Percentiles rank a stretch among this genome's conserved stretches.
phyloP scores from a whole-genome alignment of 2,329 filamentous ascomycete genomes.

The Trichoderma hamatum region DNA sequence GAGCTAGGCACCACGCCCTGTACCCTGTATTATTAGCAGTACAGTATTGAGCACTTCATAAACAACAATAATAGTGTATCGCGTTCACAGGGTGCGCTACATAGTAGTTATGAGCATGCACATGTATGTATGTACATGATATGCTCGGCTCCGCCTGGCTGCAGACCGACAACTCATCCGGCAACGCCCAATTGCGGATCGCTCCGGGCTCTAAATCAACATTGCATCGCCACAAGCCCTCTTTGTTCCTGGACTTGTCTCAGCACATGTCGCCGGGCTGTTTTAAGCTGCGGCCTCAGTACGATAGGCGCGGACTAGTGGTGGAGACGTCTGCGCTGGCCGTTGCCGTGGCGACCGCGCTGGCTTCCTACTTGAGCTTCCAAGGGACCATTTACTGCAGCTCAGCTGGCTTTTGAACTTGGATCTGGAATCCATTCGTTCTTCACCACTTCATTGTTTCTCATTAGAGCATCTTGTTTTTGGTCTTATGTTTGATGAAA shows the following conservation, averaged over 20 bases:
- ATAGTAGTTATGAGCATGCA: not conserved
- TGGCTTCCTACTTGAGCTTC: constrained; percentile 36
- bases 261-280: not conserved
- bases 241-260: constrained; percentile 26
- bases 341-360: constrained; percentile 41
- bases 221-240: constrained; percentile 14
- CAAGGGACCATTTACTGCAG: constrained; percentile 32
- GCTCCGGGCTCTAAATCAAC: constrained; percentile 4
- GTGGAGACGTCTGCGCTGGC: constrained; percentile 20
- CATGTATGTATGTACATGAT: not conserved
- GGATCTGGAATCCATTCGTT: constrained; percentile 31
- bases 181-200: constrained; percentile 14
- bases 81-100: not conserved
- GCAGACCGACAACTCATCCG: constrained; percentile 12
- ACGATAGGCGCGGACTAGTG: constrained; percentile 17
- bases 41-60: not conserved
- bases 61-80: not conserved
- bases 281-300: constrained; percentile 4
- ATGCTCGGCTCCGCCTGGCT: not conserved
- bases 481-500: constrained; percentile 56
- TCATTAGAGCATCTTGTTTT: constrained; percentile 21
- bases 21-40: not conserved
- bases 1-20: not conserved
- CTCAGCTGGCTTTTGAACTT: constrained; percentile 34
- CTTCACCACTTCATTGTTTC: constrained; percentile 26